These are phyloP conservation scores for Nakaseomyces bracarensis DNA, from an alignment of 1,139 yeast genomes.

Conservation along the genomic window DNA sequence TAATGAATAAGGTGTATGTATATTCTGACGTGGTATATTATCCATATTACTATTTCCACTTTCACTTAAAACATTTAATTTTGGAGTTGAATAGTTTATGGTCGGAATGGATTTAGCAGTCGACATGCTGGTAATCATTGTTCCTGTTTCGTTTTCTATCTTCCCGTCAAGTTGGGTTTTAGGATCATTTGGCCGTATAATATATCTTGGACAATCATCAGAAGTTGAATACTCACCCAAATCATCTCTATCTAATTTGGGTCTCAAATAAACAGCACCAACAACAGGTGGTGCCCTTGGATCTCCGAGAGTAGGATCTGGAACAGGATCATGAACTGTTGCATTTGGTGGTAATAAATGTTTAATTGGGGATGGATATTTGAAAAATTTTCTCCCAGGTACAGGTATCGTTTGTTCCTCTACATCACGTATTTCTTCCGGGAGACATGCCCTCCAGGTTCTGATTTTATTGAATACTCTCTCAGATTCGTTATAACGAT, in stretches of 20 bases:
- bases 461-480: constrained; percentile 88
- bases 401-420: constrained; percentile 74
- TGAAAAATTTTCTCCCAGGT: constrained; percentile 50
- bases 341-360: constrained; percentile 69
- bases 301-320: constrained; percentile 69
- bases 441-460: constrained; percentile 97
- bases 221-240: constrained; percentile 61
- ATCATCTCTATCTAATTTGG: constrained; percentile 68
- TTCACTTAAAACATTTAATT: constrained; percentile 9
- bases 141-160: constrained; percentile 30
- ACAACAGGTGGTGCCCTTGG: constrained; percentile 86
- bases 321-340: constrained; percentile 61
- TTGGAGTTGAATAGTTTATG: constrained; percentile 15
- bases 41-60: background rate
- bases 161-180: constrained; percentile 26
- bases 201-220: constrained; percentile 55
- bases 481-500: constrained; percentile 83
- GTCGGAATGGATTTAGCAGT: constrained; percentile 20
- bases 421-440: constrained; percentile 85
- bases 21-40: background rate
- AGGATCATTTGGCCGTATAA: constrained; percentile 38
- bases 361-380: constrained; percentile 76
- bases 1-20: background rate
- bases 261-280: constrained; percentile 81
- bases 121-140: constrained; percentile 21